Evolutionary conservation across 345 rosid genomes (phyloP), one percentile per base, ranked within the genome.

Genomic region (Arabidopsis arenosa): DNA sequence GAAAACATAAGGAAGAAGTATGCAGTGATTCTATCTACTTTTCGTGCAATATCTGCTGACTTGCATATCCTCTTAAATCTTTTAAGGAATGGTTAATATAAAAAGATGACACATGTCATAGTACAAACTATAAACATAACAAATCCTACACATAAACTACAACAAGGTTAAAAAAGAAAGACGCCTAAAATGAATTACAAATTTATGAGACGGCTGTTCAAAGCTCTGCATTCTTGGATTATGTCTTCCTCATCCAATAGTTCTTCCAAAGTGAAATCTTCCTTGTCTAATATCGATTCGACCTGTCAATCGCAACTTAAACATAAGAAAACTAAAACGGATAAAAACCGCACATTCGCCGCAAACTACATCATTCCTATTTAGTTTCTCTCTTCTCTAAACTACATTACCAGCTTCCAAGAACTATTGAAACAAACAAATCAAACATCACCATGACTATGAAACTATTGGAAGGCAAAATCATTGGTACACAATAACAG

Each of bases 241-340:
- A 93, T 87, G 72, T 96, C 99, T 87, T 96, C 99, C 83, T 96
- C 99, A 70, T 96, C 99, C 79, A 96, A 76, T 73, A 96, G 97
- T 84, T 93, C 97, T 72, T 91, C 99, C 88, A 96, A 83, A 18
- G 97, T 87, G 81, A 88, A 96, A 70, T 85, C 88, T 83, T 91
- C 99, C 83, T 89, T 93, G 89, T 96, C 97, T 26, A 96, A 80
- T 26, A 96, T 68, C 1, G 98, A 80, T 71, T 96, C 99, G 77
- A 96, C 97, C 99, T 96, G 73, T 75, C 75, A 74, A 63, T 48
- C 41, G 6, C 52, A 63, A 65, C 37, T 23, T 45, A 36, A 6
- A 52, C 44, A 52, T 75, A 45, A 54, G 26, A 23, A 48, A 48
- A 56, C 57, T 5, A 1, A 40, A 30, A 32, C 14, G 12, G 5